phyloP scores from a whole-genome alignment of 2,329 filamentous ascomycete species.

The Xylariaceae sp. region DNA sequence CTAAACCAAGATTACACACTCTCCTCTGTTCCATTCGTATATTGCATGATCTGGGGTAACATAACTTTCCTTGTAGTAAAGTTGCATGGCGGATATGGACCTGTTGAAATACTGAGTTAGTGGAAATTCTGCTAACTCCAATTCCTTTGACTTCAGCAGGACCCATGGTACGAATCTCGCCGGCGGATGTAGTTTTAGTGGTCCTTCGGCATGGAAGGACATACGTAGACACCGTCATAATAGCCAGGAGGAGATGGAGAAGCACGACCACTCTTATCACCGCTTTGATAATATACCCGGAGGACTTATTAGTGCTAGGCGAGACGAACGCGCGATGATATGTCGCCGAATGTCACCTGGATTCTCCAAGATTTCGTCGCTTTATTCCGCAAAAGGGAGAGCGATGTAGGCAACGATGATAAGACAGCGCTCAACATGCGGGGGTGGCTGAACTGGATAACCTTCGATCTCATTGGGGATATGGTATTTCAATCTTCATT shows the following conservation, averaged over 20 bases:
- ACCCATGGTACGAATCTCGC: constrained; percentile 13
- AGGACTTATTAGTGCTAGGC: neutral
- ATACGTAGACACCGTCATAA: constrained; percentile 39
- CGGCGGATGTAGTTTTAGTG: constrained; percentile 8
- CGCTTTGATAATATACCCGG: neutral
- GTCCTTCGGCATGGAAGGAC: constrained; percentile 37
- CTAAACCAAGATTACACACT: constrained; percentile 7
- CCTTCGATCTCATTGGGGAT: constrained; percentile 37
- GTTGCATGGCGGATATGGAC: constrained; percentile 15
- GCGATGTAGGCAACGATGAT: constrained; percentile 18
- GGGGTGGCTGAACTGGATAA: constrained; percentile 30
- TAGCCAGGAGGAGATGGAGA: constrained; percentile 29
- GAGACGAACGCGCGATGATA: neutral
- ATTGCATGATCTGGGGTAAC: neutral
- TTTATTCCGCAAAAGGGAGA: constrained; percentile 21
- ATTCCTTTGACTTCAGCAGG: no score
- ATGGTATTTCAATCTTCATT: constrained; percentile 13
- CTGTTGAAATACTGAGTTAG: no score
- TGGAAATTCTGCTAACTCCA: no score
- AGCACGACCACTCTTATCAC: constrained; percentile 1
- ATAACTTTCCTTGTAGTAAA: neutral
- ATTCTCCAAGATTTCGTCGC: constrained; percentile 17
- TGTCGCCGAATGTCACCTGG: neutral
- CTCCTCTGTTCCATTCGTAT: neutral
- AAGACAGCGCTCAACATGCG: constrained; percentile 28